Evolutionary conservation across 805 yeast genomes (phyloP), one percentile per base, ranked within the genome.

Genomic region (Starmerella etchellsii): DNA sequence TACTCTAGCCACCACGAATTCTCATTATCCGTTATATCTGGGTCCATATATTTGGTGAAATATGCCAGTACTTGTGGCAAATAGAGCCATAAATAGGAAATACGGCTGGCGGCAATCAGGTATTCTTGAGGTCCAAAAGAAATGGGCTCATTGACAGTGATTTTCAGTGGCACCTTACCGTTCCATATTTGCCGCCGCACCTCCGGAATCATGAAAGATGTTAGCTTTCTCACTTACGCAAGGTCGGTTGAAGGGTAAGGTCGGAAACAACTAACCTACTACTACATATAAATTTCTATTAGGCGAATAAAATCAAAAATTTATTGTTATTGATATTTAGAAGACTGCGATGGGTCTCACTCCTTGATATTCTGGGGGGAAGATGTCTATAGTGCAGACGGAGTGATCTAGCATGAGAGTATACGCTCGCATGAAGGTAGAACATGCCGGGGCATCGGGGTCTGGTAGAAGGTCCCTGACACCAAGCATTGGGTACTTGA

Each of bases 1-100:
- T 6, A 44, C 31, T 43, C 48, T 31, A 50, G 42, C 53, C 54
- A 50, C 43, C 44, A 41, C 9, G 16, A 25, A 13, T 20, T 18
- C 4, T 32, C 13, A 14, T 39, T 36, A 3, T 37, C 43, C 7
- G 7, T 16, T 15, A 7, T 22, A 4, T 4, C 8, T 19, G 7
- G 9, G 15, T 19, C 34, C 9, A 50, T 25, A 24, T 44, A 50
- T 14, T 44, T 25, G 15, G 22, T 34, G 24, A 49, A 42, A 33
- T 51, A 53, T 18, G 31, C 41, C 14, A 52, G 31, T 2, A 50
- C 37, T 3, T 33, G 36, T 3, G 42, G 36, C 8, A 44, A 28
- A 19, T 50, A 35, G 3, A 33, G 19, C 3, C 48, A 38, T 13
- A 53, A 21, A 31, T 48, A 52, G 16, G 44, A 34, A 7, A 43